phyloP scores from a whole-genome alignment of 2,329 filamentous ascomycete genomes.

The Xylariaceae sp. region DNA sequence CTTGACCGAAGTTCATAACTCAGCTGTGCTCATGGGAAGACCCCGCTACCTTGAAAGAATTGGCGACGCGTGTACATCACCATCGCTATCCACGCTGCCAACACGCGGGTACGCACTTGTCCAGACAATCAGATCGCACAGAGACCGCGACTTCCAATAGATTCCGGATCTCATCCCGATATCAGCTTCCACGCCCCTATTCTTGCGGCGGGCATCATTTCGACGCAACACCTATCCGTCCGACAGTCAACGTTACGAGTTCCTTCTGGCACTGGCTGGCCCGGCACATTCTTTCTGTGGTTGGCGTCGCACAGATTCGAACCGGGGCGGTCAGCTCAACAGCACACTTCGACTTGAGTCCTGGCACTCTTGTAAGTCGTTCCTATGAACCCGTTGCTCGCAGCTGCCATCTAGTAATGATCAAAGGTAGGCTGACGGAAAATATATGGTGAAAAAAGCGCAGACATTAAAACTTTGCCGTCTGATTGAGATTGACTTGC shows the following conservation, averaged over 20 bases:
- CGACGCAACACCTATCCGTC: slow-evolving; percentile 19
- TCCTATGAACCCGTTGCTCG: neutral
- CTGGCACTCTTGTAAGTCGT: slow-evolving; percentile 7
- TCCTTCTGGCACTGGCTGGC: slow-evolving; percentile 25
- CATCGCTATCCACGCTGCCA: slow-evolving; percentile 23
- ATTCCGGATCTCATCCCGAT: slow-evolving; percentile 23
- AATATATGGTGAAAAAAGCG: neutral
- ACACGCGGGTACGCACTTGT: slow-evolving; percentile 27
- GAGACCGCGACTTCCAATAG: slow-evolving; percentile 27
- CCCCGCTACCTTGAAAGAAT: slow-evolving; percentile 4
- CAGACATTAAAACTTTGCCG: no score
- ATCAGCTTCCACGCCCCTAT: slow-evolving; percentile 21
- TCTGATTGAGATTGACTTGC: neutral
- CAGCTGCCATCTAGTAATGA: neutral
- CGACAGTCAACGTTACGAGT: slow-evolving; percentile 21
- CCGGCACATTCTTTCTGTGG: neutral
- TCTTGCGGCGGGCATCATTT: slow-evolving; percentile 17
- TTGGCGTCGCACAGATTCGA: slow-evolving; percentile 6
- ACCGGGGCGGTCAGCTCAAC: neutral
- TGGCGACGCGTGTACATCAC: slow-evolving; percentile 18
- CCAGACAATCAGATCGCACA: slow-evolving; percentile 26
- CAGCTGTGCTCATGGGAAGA: slow-evolving; percentile 1
- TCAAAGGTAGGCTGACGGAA: slow-evolving; percentile 3
- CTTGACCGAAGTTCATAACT: neutral
- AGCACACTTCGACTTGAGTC: neutral